phyloP scores from a whole-genome alignment of 768 basidiomycete genomes.

The Hirschioporus abietinus region DNA sequence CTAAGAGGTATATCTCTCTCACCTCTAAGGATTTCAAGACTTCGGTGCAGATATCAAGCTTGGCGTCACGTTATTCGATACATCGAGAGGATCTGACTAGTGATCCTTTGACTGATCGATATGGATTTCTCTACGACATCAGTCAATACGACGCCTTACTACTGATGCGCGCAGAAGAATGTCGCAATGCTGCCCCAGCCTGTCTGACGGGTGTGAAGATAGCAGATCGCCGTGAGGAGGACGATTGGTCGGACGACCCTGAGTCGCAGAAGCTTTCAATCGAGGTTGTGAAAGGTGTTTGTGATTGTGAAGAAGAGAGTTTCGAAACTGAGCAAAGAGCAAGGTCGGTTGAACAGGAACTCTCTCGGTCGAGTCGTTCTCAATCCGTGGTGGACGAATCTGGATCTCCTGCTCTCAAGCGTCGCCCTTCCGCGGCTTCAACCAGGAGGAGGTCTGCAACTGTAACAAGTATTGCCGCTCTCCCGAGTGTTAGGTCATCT shows the following conservation, averaged over 20 bases:
- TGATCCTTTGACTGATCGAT: constrained; percentile 74
- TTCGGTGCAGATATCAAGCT: constrained; percentile 45
- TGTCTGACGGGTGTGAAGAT: constrained; percentile 86
- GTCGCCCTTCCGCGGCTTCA: constrained; percentile 42
- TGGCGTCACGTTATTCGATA: constrained; percentile 49
- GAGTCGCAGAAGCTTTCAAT: constrained; percentile 26
- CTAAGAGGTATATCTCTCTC: constrained; percentile 66
- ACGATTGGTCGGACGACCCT: constrained; percentile 66
- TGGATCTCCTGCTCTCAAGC: neutral
- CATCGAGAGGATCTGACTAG: constrained; percentile 47
- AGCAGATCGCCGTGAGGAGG: constrained; percentile 74
- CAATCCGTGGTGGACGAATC: neutral
- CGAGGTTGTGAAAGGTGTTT: constrained; percentile 35
- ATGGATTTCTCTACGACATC: constrained; percentile 88
- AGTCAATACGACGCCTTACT: constrained; percentile 76
- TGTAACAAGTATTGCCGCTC: constrained; percentile 20
- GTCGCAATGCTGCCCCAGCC: constrained; percentile 71
- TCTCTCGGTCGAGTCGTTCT: neutral
- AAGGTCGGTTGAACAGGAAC: neutral
- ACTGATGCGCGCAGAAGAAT: constrained; percentile 66
- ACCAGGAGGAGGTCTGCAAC: constrained; percentile 44
- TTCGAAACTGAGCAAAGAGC: constrained; percentile 9
- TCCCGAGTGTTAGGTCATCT: constrained; percentile 24
- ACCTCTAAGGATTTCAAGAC: constrained; percentile 73
- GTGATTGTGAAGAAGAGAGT: constrained; percentile 28